phyloP scores from a whole-genome alignment of 352 stramenopile species.

The Pythium coloratum region DNA sequence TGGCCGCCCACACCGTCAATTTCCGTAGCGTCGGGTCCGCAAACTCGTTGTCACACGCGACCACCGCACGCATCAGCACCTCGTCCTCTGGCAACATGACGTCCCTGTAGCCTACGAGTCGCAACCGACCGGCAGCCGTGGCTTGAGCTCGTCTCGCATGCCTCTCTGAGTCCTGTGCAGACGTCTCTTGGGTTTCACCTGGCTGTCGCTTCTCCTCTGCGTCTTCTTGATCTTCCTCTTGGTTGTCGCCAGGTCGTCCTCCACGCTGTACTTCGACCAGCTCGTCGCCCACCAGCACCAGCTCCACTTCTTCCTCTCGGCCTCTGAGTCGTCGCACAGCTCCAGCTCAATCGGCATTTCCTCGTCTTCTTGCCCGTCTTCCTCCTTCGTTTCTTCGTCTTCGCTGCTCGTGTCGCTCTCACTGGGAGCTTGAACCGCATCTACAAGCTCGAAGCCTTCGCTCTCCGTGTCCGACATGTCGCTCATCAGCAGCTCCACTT shows the following conservation, averaged over 20 bases:
- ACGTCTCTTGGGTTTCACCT: no score
- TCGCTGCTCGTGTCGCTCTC: no score
- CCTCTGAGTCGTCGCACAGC: background rate
- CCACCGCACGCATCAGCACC: background rate
- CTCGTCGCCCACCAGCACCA: slow-evolving; percentile 1
- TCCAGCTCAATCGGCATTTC: background rate
- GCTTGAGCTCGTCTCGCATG: no score
- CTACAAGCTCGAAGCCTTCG: background rate
- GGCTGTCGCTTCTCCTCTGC: background rate
- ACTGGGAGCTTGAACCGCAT: background rate
- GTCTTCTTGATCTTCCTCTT: background rate
- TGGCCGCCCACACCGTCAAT: background rate
- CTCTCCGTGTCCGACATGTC: background rate
- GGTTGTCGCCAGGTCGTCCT: background rate
- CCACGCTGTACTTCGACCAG: background rate
- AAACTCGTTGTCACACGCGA: background rate
- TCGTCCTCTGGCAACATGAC: background rate
- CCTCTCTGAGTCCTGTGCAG: no score
- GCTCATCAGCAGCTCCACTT: background rate
- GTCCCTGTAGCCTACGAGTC: background rate
- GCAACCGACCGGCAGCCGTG: no score
- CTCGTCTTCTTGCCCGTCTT: background rate
- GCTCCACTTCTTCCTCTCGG: background rate
- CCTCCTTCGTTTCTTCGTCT: background rate
- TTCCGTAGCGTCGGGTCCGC: background rate